These are phyloP conservation scores for Phytophthora kernoviae DNA, from an alignment of 352 stramenopile species.

Conservation along the genomic window DNA sequence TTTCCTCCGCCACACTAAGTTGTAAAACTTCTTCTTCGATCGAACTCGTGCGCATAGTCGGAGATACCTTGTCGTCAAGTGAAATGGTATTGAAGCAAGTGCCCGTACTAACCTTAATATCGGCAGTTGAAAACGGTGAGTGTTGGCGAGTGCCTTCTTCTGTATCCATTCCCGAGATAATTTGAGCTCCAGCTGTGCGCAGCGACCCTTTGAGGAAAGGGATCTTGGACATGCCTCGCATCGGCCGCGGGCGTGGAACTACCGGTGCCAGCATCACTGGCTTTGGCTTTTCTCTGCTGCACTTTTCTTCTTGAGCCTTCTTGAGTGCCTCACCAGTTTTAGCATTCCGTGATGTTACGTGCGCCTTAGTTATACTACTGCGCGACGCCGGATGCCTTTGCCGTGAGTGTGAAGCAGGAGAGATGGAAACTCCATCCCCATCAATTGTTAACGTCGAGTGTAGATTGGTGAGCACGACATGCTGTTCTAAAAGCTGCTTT, in stretches of 20 bases:
- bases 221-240: slow-evolving; percentile 39
- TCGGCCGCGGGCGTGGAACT: slow-evolving; percentile 21
- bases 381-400: not conserved
- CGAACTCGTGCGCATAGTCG: not conserved
- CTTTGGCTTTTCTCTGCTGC: slow-evolving; percentile 1
- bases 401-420: not conserved
- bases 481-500: slow-evolving; percentile 52
- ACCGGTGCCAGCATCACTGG: not conserved
- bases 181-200: slow-evolving; percentile 13
- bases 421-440: not conserved
- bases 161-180: slow-evolving; percentile 10
- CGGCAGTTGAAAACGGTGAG: not conserved
- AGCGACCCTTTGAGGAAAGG: slow-evolving; percentile 27
- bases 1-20: too few relatives aligned
- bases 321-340: not conserved
- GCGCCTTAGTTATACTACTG: not conserved
- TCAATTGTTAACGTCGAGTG: slow-evolving; percentile 12
- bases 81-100: not conserved
- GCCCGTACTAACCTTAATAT: slow-evolving; percentile 1
- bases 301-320: not conserved
- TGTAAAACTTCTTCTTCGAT: not conserved
- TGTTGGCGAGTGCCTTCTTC: not conserved
- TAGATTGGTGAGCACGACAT: slow-evolving; percentile 47
- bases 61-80: not conserved
- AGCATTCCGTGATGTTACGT: not conserved